Evolutionary conservation across 2,329 filamentous ascomycete species (phyloP).

Genomic region (Exophiala sp.): DNA sequence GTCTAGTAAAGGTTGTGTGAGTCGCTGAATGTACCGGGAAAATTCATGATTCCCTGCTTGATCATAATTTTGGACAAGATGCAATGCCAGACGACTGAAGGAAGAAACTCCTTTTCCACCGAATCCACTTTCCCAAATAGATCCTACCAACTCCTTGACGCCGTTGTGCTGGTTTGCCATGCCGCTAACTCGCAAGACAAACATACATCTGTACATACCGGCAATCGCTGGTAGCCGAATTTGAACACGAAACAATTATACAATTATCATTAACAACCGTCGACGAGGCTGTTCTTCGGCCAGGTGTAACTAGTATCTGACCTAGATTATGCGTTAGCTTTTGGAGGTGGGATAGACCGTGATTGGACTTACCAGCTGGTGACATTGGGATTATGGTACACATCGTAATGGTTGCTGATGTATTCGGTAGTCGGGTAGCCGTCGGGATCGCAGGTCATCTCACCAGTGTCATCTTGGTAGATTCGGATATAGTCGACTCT

Average conservation of each 20-base stretch:
- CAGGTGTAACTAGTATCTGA: constrained; percentile 52
- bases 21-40: constrained; percentile 14
- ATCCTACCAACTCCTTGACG: constrained; percentile 10
- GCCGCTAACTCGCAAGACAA: constrained; percentile 22
- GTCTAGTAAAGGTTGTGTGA: constrained; percentile 11
- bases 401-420: constrained; percentile 58
- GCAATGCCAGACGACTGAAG: constrained; percentile 4
- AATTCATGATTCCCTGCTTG: constrained; percentile 22
- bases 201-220: constrained; percentile 22
- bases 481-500: constrained; percentile 68
- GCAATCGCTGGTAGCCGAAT: constrained; percentile 12
- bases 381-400: constrained; percentile 62
- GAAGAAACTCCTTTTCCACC: constrained; percentile 14
- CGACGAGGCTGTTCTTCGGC: constrained; percentile 61
- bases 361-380: constrained; percentile 56
- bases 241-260: constrained; percentile 23
- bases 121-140: constrained; percentile 15
- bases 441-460: constrained; percentile 64
- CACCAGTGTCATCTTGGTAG: constrained; percentile 60
- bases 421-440: constrained; percentile 66
- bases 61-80: constrained; percentile 23
- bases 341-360: neutral
- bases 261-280: constrained; percentile 47
- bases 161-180: constrained; percentile 21
- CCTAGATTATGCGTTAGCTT: constrained; percentile 34